A percentile compares a stretch with the other conserved stretches of the same genome.
phyloP scores from a whole-genome alignment of 441 rosid species.

The Erodium moschatum region DNA sequence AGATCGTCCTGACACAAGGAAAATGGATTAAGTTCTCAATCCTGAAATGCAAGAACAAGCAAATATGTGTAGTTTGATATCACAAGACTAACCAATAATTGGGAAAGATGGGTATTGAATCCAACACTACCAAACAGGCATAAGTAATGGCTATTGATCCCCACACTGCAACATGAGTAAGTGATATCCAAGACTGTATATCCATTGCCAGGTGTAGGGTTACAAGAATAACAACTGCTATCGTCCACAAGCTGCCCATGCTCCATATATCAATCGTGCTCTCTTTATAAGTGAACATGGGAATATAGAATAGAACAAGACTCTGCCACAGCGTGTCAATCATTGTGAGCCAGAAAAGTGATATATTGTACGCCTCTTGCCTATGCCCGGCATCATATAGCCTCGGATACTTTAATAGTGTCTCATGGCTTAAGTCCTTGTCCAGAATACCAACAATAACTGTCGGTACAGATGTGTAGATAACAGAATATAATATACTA shows the following conservation, averaged over 20 bases:
- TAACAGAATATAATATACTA: slow-evolving; percentile 65
- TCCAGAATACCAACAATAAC: slow-evolving; percentile 60
- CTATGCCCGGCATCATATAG: slow-evolving; percentile 66
- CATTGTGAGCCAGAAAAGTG: slow-evolving; percentile 71
- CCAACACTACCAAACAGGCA: slow-evolving; percentile 53
- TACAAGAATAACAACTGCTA: slow-evolving; percentile 63
- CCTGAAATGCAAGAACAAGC: neutral
- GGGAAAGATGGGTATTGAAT: slow-evolving; percentile 60
- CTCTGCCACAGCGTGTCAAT: slow-evolving; percentile 73
- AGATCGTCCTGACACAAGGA: slow-evolving; percentile 53
- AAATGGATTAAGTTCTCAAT: slow-evolving; percentile 8
- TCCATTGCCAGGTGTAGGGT: slow-evolving; percentile 72
- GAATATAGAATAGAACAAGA: slow-evolving; percentile 53
- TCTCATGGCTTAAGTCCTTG: slow-evolving; percentile 64
- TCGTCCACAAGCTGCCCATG: slow-evolving; percentile 72
- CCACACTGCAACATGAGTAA: slow-evolving; percentile 66
- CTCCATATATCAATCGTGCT: slow-evolving; percentile 76
- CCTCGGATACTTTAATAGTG: slow-evolving; percentile 52
- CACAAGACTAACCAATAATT: slow-evolving; percentile 54
- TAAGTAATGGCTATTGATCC: slow-evolving; percentile 54
- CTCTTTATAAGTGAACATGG: slow-evolving; percentile 39
- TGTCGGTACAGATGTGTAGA: slow-evolving; percentile 69
- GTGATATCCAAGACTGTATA: slow-evolving; percentile 47
- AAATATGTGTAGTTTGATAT: neutral
- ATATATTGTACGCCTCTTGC: slow-evolving; percentile 63